These are phyloP conservation scores for Neofusicoccum cordaticola DNA, from an alignment of 2,329 filamentous ascomycete species.

Conservation along the genomic window DNA sequence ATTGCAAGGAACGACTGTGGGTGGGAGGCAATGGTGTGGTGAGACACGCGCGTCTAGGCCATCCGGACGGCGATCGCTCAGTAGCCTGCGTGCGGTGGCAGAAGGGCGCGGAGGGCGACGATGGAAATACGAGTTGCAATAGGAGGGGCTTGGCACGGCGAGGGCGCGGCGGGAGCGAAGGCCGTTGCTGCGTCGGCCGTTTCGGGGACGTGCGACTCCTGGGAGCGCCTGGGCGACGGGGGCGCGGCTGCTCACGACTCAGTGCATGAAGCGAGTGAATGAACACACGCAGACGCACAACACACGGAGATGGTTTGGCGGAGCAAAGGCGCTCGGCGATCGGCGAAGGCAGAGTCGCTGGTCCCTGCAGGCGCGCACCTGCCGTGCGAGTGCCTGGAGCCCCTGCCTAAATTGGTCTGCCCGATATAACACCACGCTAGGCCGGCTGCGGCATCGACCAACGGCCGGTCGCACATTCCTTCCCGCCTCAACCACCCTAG, in stretches of 20 bases:
- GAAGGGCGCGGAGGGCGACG: background rate
- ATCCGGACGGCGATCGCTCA: conserved; percentile 12
- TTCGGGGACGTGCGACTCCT: conserved; percentile 13
- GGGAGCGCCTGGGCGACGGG: conserved; percentile 4
- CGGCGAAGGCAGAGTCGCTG: background rate
- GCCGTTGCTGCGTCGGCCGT: conserved; percentile 12
- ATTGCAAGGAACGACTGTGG: conserved; percentile 12
- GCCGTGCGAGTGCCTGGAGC: conserved; percentile 6
- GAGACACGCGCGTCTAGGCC: conserved; percentile 13
- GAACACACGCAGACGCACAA: background rate
- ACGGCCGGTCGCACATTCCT: conserved; percentile 14
- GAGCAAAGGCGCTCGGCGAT: conserved; percentile 3
- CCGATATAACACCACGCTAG: conserved; percentile 13
- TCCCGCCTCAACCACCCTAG: background rate
- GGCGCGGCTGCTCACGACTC: conserved; percentile 5
- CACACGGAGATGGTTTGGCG: conserved; percentile 8
- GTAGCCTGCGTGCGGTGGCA: background rate
- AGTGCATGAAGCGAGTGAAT: conserved; percentile 7
- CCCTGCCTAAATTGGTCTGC: conserved; percentile 7
- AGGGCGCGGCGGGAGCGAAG: conserved; percentile 7
- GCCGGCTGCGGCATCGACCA: conserved; percentile 1
- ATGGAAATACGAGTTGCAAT: conserved; percentile 14
- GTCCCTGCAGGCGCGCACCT: conserved; percentile 10
- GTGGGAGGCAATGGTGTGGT: conserved; percentile 15
- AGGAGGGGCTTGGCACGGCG: conserved; percentile 7